Evolutionary conservation across 371 early-diverging fungal species (phyloP).

Genomic region (Syncephalastrum monosporum): DNA sequence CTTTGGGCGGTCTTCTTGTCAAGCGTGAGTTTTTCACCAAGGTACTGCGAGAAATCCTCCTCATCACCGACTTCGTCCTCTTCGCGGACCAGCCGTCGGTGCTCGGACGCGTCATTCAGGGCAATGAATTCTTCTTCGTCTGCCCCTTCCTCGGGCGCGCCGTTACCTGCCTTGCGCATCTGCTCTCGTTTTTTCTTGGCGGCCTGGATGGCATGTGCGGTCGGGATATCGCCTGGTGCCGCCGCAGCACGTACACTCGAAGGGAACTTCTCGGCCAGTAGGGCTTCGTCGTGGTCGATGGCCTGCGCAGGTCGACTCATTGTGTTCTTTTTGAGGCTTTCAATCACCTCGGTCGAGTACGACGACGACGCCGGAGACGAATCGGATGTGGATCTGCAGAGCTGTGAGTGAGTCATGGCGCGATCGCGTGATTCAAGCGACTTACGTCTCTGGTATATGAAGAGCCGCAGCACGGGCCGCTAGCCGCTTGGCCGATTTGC

Average conservation of each 20-base stretch:
- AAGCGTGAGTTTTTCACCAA: conserved; percentile 41
- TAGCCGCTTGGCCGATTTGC: conserved; percentile 22
- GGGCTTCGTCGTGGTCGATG: conserved; percentile 21
- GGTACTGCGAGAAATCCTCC: conserved; percentile 53
- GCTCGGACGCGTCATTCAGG: conserved; percentile 25
- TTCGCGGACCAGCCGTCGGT: conserved; percentile 49
- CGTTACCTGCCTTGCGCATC: conserved; percentile 32
- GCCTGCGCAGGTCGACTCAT: conserved; percentile 30
- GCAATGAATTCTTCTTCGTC: conserved; percentile 44
- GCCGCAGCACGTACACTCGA: conserved; percentile 23
- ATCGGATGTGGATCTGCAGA: no score
- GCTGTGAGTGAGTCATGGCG: neutral
- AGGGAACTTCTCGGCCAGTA: conserved; percentile 47
- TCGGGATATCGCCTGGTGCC: conserved; percentile 34
- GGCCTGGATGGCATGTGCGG: conserved; percentile 47
- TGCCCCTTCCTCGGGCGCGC: conserved; percentile 11
- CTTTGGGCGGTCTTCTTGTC: conserved; percentile 38
- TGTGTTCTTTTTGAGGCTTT: conserved; percentile 37
- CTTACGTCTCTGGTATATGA: conserved; percentile 18
- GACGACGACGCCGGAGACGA: conserved; percentile 5
- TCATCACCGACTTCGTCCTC: conserved; percentile 56
- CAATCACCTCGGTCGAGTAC: conserved; percentile 31
- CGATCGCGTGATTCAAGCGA: neutral
- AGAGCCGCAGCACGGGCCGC: conserved; percentile 15
- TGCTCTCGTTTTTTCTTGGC: conserved; percentile 57